Evolutionary conservation across 2,329 filamentous ascomycete species (phyloP).

Genomic region (Falciphora oryzae): DNA sequence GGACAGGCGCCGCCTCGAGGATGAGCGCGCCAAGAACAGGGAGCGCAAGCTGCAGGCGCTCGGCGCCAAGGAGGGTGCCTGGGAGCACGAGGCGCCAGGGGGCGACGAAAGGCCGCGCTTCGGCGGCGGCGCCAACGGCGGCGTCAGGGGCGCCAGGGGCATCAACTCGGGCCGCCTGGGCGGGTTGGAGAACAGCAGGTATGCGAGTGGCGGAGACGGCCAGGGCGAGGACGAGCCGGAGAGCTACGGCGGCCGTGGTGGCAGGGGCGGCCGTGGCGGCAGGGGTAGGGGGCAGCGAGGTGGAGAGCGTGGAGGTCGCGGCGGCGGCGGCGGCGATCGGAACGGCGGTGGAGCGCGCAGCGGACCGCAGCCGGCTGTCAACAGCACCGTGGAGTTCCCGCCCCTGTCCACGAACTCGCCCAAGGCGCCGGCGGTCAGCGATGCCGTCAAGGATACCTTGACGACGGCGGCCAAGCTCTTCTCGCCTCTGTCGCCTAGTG

Average conservation of each 20-base stretch:
- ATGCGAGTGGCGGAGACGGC: neutral
- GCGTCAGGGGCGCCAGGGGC: slow-evolving; percentile 13
- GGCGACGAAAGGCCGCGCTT: slow-evolving; percentile 31
- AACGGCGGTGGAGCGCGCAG: slow-evolving; percentile 7
- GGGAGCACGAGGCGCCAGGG: slow-evolving; percentile 49
- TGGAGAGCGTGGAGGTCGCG: slow-evolving; percentile 23
- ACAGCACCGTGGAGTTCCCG: slow-evolving; percentile 12
- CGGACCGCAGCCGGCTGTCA: slow-evolving; percentile 5
- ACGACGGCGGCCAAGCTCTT: slow-evolving; percentile 18
- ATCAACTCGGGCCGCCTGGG: slow-evolving; percentile 7
- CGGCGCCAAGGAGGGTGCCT: slow-evolving; percentile 45
- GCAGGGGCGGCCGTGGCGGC: slow-evolving; percentile 26
- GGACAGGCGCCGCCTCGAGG: slow-evolving; percentile 45
- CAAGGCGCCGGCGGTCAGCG: slow-evolving; percentile 8
- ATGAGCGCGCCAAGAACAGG: slow-evolving; percentile 54
- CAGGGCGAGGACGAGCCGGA: slow-evolving; percentile 3
- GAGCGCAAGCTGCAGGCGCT: slow-evolving; percentile 57
- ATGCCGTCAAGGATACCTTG: slow-evolving; percentile 8
- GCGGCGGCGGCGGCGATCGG: slow-evolving; percentile 16
- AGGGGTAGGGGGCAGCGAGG: slow-evolving; percentile 26
- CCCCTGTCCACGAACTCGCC: slow-evolving; percentile 7
- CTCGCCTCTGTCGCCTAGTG: slow-evolving; percentile 28
- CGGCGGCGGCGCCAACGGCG: slow-evolving; percentile 12
- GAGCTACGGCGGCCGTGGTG: slow-evolving; percentile 4
- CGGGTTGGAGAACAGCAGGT: slow-evolving; percentile 9